phyloP scores from a whole-genome alignment of 129 eudicot genomes.

The Smallanthus sonchifolius region DNA sequence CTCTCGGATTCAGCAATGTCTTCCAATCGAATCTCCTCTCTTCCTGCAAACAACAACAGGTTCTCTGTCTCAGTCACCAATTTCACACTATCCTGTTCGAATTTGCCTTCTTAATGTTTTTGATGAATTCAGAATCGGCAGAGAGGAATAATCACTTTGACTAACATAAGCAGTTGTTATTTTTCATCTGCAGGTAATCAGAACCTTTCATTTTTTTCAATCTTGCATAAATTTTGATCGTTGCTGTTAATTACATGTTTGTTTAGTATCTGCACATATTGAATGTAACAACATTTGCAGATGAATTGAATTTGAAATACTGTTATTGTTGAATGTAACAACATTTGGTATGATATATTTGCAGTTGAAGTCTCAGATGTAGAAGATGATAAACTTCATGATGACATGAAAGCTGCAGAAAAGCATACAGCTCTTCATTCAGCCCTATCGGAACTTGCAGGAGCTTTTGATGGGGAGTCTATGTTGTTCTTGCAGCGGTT shows the following conservation, averaged over 20 bases:
- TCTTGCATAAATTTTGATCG: not conserved
- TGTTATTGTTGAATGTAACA: not conserved
- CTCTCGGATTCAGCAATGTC: not conserved
- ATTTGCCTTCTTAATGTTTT: not conserved
- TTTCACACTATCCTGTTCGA: not conserved
- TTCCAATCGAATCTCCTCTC: slow-evolving; percentile 17
- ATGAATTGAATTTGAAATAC: not conserved
- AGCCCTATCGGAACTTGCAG: slow-evolving; percentile 71
- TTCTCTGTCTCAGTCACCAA: slow-evolving; percentile 1
- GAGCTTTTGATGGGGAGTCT: slow-evolving; percentile 78
- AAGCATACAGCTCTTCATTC: slow-evolving; percentile 71
- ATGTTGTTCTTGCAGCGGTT: slow-evolving; percentile 81
- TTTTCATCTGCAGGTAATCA: slow-evolving; percentile 42
- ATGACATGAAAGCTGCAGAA: slow-evolving; percentile 51
- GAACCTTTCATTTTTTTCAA: not conserved
- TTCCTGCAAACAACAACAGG: slow-evolving; percentile 24
- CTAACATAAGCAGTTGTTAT: not conserved
- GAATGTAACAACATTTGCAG: not conserved
- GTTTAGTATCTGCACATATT: not conserved
- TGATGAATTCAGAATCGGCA: slow-evolving; percentile 19
- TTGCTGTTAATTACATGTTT: not conserved
- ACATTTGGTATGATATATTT: slow-evolving; percentile 12
- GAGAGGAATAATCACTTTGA: slow-evolving; percentile 15
- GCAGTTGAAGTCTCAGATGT: slow-evolving; percentile 57
- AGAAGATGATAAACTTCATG: slow-evolving; percentile 62